phyloP scores from a whole-genome alignment of 192 early-diverging fungal species.

The Diversispora eburnea region DNA sequence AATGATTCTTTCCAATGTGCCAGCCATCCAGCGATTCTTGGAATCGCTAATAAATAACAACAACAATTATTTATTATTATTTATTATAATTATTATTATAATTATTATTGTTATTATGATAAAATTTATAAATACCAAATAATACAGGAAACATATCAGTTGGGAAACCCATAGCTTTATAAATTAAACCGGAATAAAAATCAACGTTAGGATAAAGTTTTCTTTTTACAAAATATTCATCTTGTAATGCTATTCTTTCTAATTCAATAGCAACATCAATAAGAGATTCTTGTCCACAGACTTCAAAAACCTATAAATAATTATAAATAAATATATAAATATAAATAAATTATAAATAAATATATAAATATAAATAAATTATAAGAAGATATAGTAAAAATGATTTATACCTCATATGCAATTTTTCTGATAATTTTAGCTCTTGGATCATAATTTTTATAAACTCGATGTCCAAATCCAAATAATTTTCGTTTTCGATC shows the following conservation, averaged over 20 bases:
- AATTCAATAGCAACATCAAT: conserved; percentile 65
- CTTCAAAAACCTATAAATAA: conserved; percentile 51
- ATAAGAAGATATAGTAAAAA: neutral
- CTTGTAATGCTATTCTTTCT: conserved; percentile 53
- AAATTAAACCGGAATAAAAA: conserved; percentile 56
- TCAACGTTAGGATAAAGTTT: conserved; percentile 61
- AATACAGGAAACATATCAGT: conserved; percentile 72
- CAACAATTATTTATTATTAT: neutral
- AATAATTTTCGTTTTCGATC: conserved; percentile 54
- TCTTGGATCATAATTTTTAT: conserved; percentile 64
- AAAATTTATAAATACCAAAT: conserved; percentile 46
- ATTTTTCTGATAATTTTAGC: conserved; percentile 59
- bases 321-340: conserved; percentile 7
- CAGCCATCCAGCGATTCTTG: conserved; percentile 56
- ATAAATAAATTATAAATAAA: neutral
- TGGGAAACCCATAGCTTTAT: conserved; percentile 68
- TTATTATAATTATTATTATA: neutral
- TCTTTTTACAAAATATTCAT: conserved; percentile 60
- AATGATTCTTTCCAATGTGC: conserved; percentile 64
- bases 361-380: neutral
- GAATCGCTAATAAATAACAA: conserved; percentile 32
- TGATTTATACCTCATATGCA: conserved; percentile 43
- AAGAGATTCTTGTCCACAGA: conserved; percentile 54
- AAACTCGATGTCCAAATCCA: conserved; percentile 60
- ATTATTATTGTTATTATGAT: neutral